phyloP scores from a whole-genome alignment of 2,329 filamentous ascomycete genomes.

The Pseudomassariella vexata region DNA sequence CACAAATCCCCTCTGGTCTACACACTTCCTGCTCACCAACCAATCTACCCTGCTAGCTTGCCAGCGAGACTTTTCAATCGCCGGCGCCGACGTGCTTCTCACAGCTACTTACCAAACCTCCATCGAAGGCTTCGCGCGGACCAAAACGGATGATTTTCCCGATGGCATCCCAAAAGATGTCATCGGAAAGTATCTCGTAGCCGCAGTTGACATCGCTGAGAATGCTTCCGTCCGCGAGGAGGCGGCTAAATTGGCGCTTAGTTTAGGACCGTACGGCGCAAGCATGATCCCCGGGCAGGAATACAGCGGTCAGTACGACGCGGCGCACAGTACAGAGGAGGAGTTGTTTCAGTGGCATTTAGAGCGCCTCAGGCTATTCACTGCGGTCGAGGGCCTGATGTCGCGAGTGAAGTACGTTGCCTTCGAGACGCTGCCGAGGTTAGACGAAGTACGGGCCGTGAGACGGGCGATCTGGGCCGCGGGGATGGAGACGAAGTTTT shows the following conservation, averaged over 20 bases:
- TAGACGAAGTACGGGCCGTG: constrained; percentile 56
- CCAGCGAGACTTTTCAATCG: constrained; percentile 48
- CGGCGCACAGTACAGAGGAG: constrained; percentile 33
- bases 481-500: constrained; percentile 36
- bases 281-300: constrained; percentile 61
- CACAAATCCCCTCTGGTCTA: constrained; percentile 58
- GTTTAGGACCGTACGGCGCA: constrained; percentile 62
- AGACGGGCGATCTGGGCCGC: constrained; percentile 28
- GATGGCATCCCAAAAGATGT: constrained; percentile 33
- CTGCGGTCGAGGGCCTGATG: constrained; percentile 27
- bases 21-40: constrained; percentile 54
- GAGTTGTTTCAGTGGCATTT: constrained; percentile 51
- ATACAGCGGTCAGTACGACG: constrained; percentile 57
- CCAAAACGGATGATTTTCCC: constrained; percentile 34
- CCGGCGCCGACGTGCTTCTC: constrained; percentile 57
- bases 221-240: constrained; percentile 20
- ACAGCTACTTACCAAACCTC: constrained; percentile 66
- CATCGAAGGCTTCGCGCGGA: constrained; percentile 47
- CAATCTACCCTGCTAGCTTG: constrained; percentile 45
- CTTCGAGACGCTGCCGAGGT: constrained; percentile 60
- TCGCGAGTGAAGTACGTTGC: constrained; percentile 48
- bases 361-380: constrained; percentile 47
- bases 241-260: constrained; percentile 43
- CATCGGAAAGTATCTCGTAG: constrained; percentile 35
- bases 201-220: constrained; percentile 37